Percentiles rank a stretch among this genome's conserved stretches.
These are phyloP conservation scores for Stagonosporopsis rhizophila DNA, from an alignment of 2,329 filamentous ascomycete species.

Conservation along the genomic window DNA sequence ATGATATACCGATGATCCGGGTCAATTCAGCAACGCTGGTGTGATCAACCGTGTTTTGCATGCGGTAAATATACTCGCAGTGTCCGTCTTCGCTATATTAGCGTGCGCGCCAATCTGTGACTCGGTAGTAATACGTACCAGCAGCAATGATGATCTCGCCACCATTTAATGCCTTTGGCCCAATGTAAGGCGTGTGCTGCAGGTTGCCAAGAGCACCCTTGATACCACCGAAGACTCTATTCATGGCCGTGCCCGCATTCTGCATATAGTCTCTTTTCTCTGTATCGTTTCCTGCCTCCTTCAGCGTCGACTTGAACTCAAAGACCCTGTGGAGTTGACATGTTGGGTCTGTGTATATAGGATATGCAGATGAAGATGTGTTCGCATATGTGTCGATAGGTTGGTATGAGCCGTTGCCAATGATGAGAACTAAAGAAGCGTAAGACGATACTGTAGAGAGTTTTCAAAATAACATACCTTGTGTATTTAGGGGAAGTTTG, in stretches of 20 bases:
- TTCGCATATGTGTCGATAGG: constrained; percentile 31
- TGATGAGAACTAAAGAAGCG: constrained; percentile 25
- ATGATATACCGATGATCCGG: background rate
- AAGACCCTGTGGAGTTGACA: constrained; percentile 27
- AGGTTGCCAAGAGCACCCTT: constrained; percentile 28
- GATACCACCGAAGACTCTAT: constrained; percentile 25
- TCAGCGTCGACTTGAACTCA: constrained; percentile 30
- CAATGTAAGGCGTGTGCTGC: constrained; percentile 28
- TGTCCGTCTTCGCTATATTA: constrained; percentile 18
- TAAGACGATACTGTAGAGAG: background rate
- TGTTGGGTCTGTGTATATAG: constrained; percentile 35
- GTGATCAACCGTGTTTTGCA: constrained; percentile 39
- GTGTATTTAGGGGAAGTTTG: constrained; percentile 26
- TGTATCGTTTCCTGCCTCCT: constrained; percentile 20
- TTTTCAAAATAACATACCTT: constrained; percentile 19
- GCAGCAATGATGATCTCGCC: constrained; percentile 30
- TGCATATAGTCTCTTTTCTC: constrained; percentile 34
- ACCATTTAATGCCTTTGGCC: constrained; percentile 34
- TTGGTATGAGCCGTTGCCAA: constrained; percentile 34
- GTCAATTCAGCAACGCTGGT: constrained; percentile 27
- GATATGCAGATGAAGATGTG: constrained; percentile 27
- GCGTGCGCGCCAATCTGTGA: background rate
- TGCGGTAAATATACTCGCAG: constrained; percentile 35
- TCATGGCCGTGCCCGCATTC: constrained; percentile 23
- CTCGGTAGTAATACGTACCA: constrained; percentile 12